Base-by-base conservation (phyloP, 1,139 yeast genomes). In the Blastobotrys proliferans region DNA sequence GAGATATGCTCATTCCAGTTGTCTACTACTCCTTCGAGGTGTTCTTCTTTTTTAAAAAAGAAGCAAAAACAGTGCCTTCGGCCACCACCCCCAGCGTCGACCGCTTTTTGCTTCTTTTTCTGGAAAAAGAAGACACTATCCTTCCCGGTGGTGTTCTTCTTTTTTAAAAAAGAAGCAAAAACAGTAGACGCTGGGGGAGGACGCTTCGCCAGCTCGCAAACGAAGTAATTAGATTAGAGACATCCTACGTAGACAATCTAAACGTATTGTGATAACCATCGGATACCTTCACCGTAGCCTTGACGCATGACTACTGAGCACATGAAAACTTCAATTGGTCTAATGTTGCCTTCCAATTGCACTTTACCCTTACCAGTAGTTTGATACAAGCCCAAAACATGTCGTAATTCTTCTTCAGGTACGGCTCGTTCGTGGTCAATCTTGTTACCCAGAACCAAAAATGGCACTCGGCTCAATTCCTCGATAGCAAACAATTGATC, bases 291-390 rank as follows among this genome's bases (percentile, higher is more conserved):
- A 48, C 94, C 92, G 68, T 88, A 88, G 56, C 97, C 97, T 66
- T 85, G 86, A 76, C 96, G 86, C 94, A 86, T 83, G 45, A 87
- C 95, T 51, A 92, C 95, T 25, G 96, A 87, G 67, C 95, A 92
- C 97, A 94, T 92, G 69, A 80, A 94, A 38, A 92, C 81, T 70
- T 92, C 99, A 49, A 92, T 81, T 42, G 99, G 97, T 72, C 98
- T 83, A 57, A 76, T 76, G 50, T 81, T 83, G 50, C 81, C 88
- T 30, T 77, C 76, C 53, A 86, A 72, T 60, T 82, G 81, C 40
- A 72, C 76, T 51, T 81, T 81, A 52, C 80, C 81, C 68, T 83
- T 85, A 58, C 97, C 97, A 33, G 96, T 88, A 50, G 96, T 88
- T 59, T 80, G 80, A 68, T 78, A 82, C 61, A 94, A 74, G 43